Evolutionary conservation across 1,284 basidiomycete species (phyloP).

Genomic region (Vanrija pseudolonga): DNA sequence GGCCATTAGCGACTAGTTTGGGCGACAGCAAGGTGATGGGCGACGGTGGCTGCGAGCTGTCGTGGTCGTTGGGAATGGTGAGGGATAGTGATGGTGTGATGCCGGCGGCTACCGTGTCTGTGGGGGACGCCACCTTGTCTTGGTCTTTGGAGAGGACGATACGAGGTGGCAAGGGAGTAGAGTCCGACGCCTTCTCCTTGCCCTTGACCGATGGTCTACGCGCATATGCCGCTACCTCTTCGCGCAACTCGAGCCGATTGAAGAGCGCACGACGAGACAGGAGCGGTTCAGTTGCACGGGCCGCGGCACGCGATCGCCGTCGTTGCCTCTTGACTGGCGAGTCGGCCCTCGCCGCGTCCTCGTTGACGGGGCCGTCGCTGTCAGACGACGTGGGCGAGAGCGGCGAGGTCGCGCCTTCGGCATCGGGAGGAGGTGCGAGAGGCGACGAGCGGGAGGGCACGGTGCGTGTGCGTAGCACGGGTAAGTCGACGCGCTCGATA

Average conservation of each 20-base stretch:
- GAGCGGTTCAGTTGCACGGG: neutral
- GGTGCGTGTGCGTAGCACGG: constrained; percentile 31
- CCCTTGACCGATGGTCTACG: constrained; percentile 1
- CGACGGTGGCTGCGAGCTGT: constrained; percentile 11
- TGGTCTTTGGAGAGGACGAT: constrained; percentile 28
- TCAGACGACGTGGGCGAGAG: constrained; percentile 6
- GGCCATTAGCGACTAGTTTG: constrained; percentile 13
- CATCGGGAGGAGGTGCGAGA: constrained; percentile 12
- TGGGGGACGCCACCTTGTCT: constrained; percentile 8
- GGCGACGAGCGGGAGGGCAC: constrained; percentile 22
- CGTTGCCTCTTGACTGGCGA: neutral
- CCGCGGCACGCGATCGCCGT: neutral
- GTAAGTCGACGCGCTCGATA: constrained; percentile 33
- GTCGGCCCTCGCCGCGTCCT: constrained; percentile 1
- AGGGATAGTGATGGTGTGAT: constrained; percentile 20
- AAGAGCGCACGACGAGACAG: constrained; percentile 11
- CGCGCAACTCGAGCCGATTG: constrained; percentile 4
- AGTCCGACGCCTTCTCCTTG: constrained; percentile 5
- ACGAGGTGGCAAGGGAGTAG: constrained; percentile 19
- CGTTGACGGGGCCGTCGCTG: neutral
- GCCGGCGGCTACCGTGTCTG: constrained; percentile 2
- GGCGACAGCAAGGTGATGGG: constrained; percentile 42
- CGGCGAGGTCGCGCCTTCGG: constrained; percentile 1
- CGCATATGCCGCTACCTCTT: no score
- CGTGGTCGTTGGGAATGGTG: constrained; percentile 11